Base-by-base conservation (phyloP, 805 yeast genomes). In the Saccharomycopsis amapae region DNA sequence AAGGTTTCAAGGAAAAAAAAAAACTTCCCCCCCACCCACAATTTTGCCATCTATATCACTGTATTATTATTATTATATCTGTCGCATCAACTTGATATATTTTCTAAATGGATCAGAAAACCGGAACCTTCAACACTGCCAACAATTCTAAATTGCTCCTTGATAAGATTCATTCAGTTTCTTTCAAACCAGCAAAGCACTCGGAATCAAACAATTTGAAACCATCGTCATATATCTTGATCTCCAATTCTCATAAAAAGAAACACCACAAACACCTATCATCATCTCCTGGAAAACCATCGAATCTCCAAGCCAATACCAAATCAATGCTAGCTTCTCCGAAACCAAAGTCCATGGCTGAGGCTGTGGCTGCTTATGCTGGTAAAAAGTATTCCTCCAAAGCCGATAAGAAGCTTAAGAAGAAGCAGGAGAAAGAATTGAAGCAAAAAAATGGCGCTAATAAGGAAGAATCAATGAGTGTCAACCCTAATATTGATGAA, bases 351-450 rank as follows among this genome's bases (percentile, higher is more conserved):
- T 71, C 77, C 17, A 65, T 74, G 72, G 79, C 78, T 7, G 79
- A 74, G 57, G 81, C 81, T 7, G 73, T 78, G 25, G 78, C 78
- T 10, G 69, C 74, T 5, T 75, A 75, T 56, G 68, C 80, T 1
- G 78, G 79, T 24, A 75, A 74, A 47, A 71, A 68, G 54, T 76
- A 74, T 48, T 59, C 73, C 52, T 67, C 73, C 4, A 75, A 72
- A 55, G 69, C 70, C 28, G 69, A 72, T 47, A 68, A 65, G 48
- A 62, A 57, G 53, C 12, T 32, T 57, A 54, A 34, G 57, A 58
- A 46, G 59, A 58, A 44, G 51, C 54, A 18, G 53, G 52, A 58
- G 5, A 37, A 24, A 10, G 38, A 24, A 6, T 26, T 28, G 18
- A 40, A 39, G 41, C 25, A 5, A 17, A 30, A 22, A 1, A 20